Evolutionary conservation across 2,329 filamentous ascomycete species (phyloP), one percentile per base, ranked within the genome.

Genomic region (Aspergillus pseudoterreus): DNA sequence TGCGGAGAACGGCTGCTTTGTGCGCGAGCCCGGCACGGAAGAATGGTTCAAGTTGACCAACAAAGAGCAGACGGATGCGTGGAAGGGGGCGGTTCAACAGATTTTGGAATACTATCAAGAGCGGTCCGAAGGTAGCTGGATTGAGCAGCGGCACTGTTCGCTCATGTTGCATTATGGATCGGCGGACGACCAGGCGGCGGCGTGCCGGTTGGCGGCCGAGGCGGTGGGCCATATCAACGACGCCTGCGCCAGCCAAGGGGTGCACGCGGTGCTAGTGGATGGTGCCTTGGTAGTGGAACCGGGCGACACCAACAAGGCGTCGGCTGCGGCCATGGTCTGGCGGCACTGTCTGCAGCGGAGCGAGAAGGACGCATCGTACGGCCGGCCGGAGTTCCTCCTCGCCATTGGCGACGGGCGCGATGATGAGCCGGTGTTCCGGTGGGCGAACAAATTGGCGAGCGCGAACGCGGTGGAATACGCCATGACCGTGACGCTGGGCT

Each of bases 161-260:
- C 78, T 96, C 21, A 83, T 95, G 52, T 96, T 96, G 77, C 90
- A 95, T 71, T 95, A 94, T 74, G 88, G 88, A 67, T 85, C 85
- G 48, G 86, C 88, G 1, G 87, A 90, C 50, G 90, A 96, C 66
- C 82, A 82, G 52, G 83, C 87, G 47, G 81, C 82, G 21, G 92
- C 92, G 0, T 79, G 82, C 52, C 85, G 90, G 17, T 87, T 92
- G 62, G 92, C 91, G 0, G 88, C 87, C 17, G 92, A 97, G 67
- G 95, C 91, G 64, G 90, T 90, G 0, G 92, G 89, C 56, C 92
- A 96, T 63, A 94, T 97, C 77, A 97, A 97, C 66, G 92, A 96
- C 65, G 88, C 90, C 0, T 96, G 91, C 67, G 86, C 90, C 66
- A 83, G 81, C 50, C 89, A 95, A 71, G 82, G 85, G 30, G 87